Evolutionary conservation across 768 basidiomycete species (phyloP).

Genomic region (Gymnopilus dilepis): DNA sequence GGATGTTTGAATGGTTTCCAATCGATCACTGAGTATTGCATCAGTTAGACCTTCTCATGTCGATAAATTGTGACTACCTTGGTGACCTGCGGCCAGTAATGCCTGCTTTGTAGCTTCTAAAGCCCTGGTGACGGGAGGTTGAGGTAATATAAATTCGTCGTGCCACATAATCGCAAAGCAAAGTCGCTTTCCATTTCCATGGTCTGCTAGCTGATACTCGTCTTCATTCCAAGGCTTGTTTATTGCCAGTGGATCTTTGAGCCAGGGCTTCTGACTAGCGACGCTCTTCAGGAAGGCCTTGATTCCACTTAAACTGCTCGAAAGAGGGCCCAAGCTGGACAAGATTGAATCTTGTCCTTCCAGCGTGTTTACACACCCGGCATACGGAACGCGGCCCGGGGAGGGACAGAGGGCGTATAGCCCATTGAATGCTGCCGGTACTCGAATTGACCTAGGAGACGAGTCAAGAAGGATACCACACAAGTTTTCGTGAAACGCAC

Average conservation of each 20-base stretch:
- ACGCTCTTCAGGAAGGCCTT: conserved; percentile 71
- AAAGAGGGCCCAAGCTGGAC: conserved; percentile 78
- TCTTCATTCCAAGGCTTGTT: conserved; percentile 66
- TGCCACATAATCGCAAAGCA: conserved; percentile 73
- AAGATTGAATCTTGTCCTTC: conserved; percentile 77
- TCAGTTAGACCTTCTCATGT: background rate
- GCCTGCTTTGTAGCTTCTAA: conserved; percentile 61
- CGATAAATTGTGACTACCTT: conserved; percentile 44
- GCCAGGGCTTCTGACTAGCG: conserved; percentile 65
- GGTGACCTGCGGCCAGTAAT: conserved; percentile 64
- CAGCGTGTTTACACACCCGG: conserved; percentile 63
- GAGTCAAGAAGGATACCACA: background rate
- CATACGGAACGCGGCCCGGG: conserved; percentile 71
- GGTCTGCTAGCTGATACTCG: conserved; percentile 63
- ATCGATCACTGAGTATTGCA: conserved; percentile 57
- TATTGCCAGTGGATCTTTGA: conserved; percentile 61
- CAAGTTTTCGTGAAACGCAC: conserved; percentile 36
- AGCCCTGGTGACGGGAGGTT: conserved; percentile 69
- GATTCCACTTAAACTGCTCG: conserved; percentile 59
- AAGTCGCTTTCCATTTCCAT: conserved; percentile 46
- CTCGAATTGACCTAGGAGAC: conserved; percentile 64
- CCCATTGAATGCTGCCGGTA: conserved; percentile 71
- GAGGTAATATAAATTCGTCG: conserved; percentile 61
- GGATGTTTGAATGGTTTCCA: conserved; percentile 65
- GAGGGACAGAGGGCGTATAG: conserved; percentile 76